These are phyloP conservation scores for Phytopythium mirpurense DNA, from an alignment of 352 stramenopile genomes.

Conservation along the genomic window DNA sequence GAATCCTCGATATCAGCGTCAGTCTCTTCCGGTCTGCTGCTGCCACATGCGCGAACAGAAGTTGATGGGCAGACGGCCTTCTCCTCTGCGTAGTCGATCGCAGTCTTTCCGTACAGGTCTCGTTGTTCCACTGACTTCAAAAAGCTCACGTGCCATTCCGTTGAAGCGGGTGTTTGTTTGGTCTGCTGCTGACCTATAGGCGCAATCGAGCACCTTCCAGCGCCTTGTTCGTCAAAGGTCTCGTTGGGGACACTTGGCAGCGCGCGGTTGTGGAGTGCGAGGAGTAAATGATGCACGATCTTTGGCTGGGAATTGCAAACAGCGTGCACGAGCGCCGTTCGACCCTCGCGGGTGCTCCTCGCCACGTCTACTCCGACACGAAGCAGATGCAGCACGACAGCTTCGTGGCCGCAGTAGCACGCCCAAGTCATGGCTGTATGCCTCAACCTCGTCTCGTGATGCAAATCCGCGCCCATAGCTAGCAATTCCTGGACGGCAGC, in stretches of 20 bases:
- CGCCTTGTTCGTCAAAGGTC: slow-evolving; percentile 15
- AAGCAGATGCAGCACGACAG: slow-evolving; percentile 45
- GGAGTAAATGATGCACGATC: slow-evolving; percentile 54
- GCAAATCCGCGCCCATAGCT: slow-evolving; percentile 28
- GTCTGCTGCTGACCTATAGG: not conserved
- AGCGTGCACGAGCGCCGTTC: slow-evolving; percentile 66
- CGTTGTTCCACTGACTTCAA: slow-evolving; percentile 24
- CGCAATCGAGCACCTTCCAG: not conserved
- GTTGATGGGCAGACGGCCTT: not conserved
- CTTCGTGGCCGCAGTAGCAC: slow-evolving; percentile 66
- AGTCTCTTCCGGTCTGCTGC: not conserved
- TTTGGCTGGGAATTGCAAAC: slow-evolving; percentile 42
- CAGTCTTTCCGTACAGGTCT: slow-evolving; percentile 29
- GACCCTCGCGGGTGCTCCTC: slow-evolving; percentile 46
- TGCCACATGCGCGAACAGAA: not conserved
- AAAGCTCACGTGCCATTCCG: slow-evolving; percentile 63
- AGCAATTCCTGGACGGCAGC: slow-evolving; percentile 34
- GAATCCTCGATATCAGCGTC: not conserved
- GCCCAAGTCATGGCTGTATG: slow-evolving; percentile 78
- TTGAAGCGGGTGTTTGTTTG: slow-evolving; percentile 7
- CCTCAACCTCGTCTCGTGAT: slow-evolving; percentile 46
- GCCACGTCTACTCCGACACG: slow-evolving; percentile 26
- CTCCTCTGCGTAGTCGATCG: slow-evolving; percentile 24
- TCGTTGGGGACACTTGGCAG: slow-evolving; percentile 21
- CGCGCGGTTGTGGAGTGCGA: slow-evolving; percentile 31